Conservation (phyloP, 2,329 filamentous ascomycete species). For the Fusarium torreyae region DNA sequence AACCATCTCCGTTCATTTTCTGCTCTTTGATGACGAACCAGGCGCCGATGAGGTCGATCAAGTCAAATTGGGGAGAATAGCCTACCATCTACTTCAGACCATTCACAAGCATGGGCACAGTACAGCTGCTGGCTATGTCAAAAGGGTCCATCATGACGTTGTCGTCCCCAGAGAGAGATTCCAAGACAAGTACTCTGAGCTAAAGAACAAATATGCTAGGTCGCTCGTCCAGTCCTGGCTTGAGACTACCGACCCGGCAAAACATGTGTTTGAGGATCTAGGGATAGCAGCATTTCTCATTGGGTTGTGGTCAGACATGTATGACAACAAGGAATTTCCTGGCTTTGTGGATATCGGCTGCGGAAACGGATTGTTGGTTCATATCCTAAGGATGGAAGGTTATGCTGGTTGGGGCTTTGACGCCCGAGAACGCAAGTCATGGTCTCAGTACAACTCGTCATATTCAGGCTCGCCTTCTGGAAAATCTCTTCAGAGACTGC, state of each 20-base stretch:
- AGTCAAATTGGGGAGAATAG: slow-evolving; percentile 75
- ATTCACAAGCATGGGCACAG: slow-evolving; percentile 83
- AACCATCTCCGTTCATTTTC: slow-evolving; percentile 72
- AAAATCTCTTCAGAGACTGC: slow-evolving; percentile 60
- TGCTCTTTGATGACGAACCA: slow-evolving; percentile 59
- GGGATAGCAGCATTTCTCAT: slow-evolving; percentile 93
- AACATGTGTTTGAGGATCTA: slow-evolving; percentile 96
- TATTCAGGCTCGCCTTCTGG: slow-evolving; percentile 49
- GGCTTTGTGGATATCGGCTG: slow-evolving; percentile 98
- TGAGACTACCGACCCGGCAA: slow-evolving; percentile 87
- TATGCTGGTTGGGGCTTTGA: slow-evolving; percentile 94
- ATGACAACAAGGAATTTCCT: slow-evolving; percentile 74
- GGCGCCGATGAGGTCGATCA: slow-evolving; percentile 48
- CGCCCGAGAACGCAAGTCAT: slow-evolving; percentile 87
- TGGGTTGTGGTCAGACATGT: slow-evolving; percentile 92
- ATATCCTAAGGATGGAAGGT: slow-evolving; percentile 85
- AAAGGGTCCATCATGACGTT: slow-evolving; percentile 86
- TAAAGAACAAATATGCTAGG: slow-evolving; percentile 86
- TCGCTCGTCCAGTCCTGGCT: slow-evolving; percentile 82
- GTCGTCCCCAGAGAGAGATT: slow-evolving; percentile 82
- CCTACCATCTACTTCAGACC: slow-evolving; percentile 76
- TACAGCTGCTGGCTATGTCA: slow-evolving; percentile 76
- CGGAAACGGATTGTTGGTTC: slow-evolving; percentile 91
- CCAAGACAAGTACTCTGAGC: slow-evolving; percentile 84
- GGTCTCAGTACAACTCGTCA: slow-evolving; percentile 75